A percentile compares a stretch with the other conserved stretches of the same genome.
Evolutionary conservation across 2,329 filamentous ascomycete species (phyloP).

Genomic region (Escovopsis sp.): DNA sequence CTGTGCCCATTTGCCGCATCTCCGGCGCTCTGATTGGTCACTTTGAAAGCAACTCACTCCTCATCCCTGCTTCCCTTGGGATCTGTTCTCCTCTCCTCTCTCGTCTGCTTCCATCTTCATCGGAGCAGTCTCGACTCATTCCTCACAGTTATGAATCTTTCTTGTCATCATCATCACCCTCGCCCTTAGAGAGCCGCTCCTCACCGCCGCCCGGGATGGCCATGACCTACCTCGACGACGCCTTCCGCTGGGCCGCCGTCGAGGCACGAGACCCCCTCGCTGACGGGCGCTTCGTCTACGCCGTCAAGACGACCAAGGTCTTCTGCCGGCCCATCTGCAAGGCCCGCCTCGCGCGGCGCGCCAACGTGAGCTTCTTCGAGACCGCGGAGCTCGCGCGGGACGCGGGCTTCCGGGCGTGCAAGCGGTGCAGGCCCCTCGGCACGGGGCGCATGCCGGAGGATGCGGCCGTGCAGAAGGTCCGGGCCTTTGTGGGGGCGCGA

Average conservation of each 20-base stretch:
- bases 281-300: conserved; percentile 28
- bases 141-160: neutral
- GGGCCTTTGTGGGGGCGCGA: conserved; percentile 16
- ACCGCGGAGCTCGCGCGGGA: conserved; percentile 27
- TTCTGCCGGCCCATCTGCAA: conserved; percentile 49
- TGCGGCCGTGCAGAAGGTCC: conserved; percentile 26
- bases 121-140: no score
- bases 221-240: conserved; percentile 12
- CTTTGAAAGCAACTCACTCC: conserved; percentile 14
- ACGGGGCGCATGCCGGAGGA: conserved; percentile 27
- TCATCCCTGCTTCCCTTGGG: no score
- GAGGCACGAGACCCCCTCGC: conserved; percentile 19
- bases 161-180: neutral
- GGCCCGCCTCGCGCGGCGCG: conserved; percentile 43
- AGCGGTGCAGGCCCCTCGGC: conserved; percentile 35
- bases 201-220: neutral
- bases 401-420: conserved; percentile 41
- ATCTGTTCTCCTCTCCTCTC: no score
- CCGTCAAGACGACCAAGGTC: conserved; percentile 28
- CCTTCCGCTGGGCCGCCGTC: conserved; percentile 22
- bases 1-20: neutral
- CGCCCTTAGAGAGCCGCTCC: no score
- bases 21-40: conserved; percentile 13
- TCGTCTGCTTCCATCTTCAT: no score
- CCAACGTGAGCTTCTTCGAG: conserved; percentile 43